Evolutionary conservation across 164 flowering plant species (phyloP), one percentile per base, ranked within the genome.

Genomic region (Vitis riparia): DNA sequence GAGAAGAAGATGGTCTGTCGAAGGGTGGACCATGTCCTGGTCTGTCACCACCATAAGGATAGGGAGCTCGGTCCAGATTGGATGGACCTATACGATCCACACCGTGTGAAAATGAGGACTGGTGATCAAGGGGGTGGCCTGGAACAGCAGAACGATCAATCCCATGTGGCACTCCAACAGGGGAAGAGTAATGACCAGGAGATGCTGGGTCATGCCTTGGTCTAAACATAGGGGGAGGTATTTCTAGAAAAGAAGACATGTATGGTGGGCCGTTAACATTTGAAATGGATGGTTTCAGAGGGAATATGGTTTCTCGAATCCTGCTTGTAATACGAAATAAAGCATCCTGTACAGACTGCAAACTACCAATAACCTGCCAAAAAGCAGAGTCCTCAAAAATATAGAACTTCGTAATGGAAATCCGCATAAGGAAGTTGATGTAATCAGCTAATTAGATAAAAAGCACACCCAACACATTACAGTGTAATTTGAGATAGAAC

Each of bases 291-390:
- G 59, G 66, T 73, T 64, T 82, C 37, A 66, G 51, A 9, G 89
- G 84, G 57, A 86, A 79, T 14, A 81, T 61, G 57, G 71, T 69
- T 49, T 88, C 88, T 27, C 87, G 76, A 51, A 88, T 72, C 68
- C 85, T 81, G 71, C 87, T 71, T 13, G 91, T 88, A 59, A 86
- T 82, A 14, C 80, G 87, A 81, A 79, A 86, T 59, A 88, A 76
- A 64, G 91, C 88, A 74, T 86, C 87, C 58, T 81, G 88, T 32
- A 86, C 91, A 52, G 81, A 69, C 56, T 81, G 85, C 60, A 78
- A 74, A 69, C 68, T 79, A n/a, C 91, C 91, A 53, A 76, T 74
- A 63, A 84, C 80, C 91, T 87, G 87, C 61, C 63, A 79, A 71
- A 64, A 73, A 64, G 23, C 37, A 71, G 2, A 49, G 57, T 3